Percentiles rank a stretch among this genome's conserved stretches.
These are phyloP conservation scores for Fusarium pseudograminearum DNA, from an alignment of 2,329 filamentous ascomycete genomes.

Conservation along the genomic window DNA sequence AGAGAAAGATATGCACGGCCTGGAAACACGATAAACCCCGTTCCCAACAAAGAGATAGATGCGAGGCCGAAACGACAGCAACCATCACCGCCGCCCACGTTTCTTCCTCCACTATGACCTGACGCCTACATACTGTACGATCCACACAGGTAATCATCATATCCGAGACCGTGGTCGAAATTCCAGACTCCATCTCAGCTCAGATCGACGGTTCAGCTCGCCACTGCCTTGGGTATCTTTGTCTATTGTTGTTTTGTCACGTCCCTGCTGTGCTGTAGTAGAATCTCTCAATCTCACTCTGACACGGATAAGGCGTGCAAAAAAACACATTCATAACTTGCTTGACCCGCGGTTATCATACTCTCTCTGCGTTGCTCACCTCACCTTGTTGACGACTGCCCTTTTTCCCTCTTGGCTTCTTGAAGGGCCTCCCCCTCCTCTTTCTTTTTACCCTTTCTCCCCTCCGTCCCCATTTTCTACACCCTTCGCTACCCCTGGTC, in stretches of 20 bases:
- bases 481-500: constrained; percentile 4
- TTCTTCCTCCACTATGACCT: neutral
- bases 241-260: neutral
- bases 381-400: constrained; percentile 6
- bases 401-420: constrained; percentile 15
- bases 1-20: constrained; percentile 2
- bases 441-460: constrained; percentile 1
- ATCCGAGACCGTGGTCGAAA: neutral
- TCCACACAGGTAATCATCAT: neutral
- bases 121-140: constrained; percentile 1
- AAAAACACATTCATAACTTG: constrained; percentile 38
- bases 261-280: neutral
- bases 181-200: constrained; percentile 17
- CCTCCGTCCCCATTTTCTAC: constrained; percentile 23
- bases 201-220: constrained; percentile 6
- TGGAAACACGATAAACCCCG: neutral
- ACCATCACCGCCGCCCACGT: neutral
- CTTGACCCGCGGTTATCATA: constrained; percentile 16
- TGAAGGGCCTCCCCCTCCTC: constrained; percentile 10
- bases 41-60: constrained; percentile 8
- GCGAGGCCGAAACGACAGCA: constrained; percentile 2
- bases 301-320: constrained; percentile 13
- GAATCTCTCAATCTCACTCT: neutral
- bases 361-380: neutral
- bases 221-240: constrained; percentile 4